phyloP scores from a whole-genome alignment of 768 basidiomycete species.

The Amanita thiersii region DNA sequence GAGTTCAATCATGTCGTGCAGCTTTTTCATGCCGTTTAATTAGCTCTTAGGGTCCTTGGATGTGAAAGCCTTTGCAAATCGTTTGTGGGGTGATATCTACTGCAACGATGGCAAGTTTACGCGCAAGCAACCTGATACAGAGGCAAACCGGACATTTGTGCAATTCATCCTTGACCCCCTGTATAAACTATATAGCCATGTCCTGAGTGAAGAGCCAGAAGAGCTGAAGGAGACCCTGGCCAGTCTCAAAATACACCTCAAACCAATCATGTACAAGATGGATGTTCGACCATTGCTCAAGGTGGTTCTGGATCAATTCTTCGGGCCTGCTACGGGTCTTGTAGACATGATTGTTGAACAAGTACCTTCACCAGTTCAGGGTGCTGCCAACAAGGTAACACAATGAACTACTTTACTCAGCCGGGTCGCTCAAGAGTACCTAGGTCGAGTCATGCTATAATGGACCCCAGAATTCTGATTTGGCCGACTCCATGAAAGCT shows the following conservation, averaged over 20 bases:
- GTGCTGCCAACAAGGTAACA: constrained; percentile 50
- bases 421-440: neutral
- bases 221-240: constrained; percentile 72
- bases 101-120: constrained; percentile 87
- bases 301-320: constrained; percentile 92
- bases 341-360: constrained; percentile 89
- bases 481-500: constrained; percentile 72
- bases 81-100: constrained; percentile 98
- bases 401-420: neutral
- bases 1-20: constrained; percentile 12
- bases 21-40: neutral
- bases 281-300: constrained; percentile 93
- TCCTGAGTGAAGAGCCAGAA: constrained; percentile 92
- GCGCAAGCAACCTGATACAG: constrained; percentile 74
- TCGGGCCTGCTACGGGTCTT: constrained; percentile 82
- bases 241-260: constrained; percentile 74
- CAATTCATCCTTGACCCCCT: constrained; percentile 95
- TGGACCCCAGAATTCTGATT: constrained; percentile 77
- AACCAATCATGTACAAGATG: constrained; percentile 97
- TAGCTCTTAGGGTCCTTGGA: constrained; percentile 60
- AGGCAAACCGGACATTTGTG: constrained; percentile 79
- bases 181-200: constrained; percentile 95
- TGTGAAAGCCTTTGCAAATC: constrained; percentile 76
- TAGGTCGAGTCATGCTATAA: constrained; percentile 82
- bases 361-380: constrained; percentile 73